Evolutionary conservation across 2,329 filamentous ascomycete species (phyloP).

Genomic region (Gnomoniopsis smithogilvyi): DNA sequence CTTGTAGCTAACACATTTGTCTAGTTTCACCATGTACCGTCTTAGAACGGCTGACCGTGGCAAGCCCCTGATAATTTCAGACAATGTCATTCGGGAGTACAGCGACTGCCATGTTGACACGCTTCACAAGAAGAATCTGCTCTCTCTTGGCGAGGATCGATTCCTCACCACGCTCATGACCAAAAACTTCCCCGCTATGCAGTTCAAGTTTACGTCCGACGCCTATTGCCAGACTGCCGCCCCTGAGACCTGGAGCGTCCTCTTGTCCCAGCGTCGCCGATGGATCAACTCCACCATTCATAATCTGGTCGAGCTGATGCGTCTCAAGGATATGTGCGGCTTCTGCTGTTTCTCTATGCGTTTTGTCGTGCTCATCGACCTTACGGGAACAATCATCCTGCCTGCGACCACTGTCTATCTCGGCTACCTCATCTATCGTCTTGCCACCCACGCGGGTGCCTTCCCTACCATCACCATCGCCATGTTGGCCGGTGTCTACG

Average conservation of each 20-base stretch:
- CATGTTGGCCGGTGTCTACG: slow-evolving; percentile 89
- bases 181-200: slow-evolving; percentile 93
- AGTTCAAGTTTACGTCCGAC: slow-evolving; percentile 92
- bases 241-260: slow-evolving; percentile 87
- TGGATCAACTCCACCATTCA: slow-evolving; percentile 99
- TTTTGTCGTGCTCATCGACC: slow-evolving; percentile 92
- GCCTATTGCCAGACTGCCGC: slow-evolving; percentile 92
- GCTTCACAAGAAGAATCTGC: slow-evolving; percentile 91
- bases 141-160: slow-evolving; percentile 94
- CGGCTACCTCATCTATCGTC: slow-evolving; percentile 78
- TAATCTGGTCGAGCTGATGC: slow-evolving; percentile 88
- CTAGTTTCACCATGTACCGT: slow-evolving; percentile 98
- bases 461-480: slow-evolving; percentile 85
- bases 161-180: slow-evolving; percentile 97
- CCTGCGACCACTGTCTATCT: slow-evolving; percentile 87
- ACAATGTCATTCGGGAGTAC: slow-evolving; percentile 85
- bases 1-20: slow-evolving; percentile 32
- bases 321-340: slow-evolving; percentile 89
- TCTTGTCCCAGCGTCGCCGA: slow-evolving; percentile 95
- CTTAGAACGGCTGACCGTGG: slow-evolving; percentile 91
- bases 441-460: slow-evolving; percentile 65
- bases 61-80: slow-evolving; percentile 89
- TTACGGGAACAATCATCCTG: slow-evolving; percentile 87
- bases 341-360: slow-evolving; percentile 99
- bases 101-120: slow-evolving; percentile 88